Percentiles rank a stretch among this genome's conserved stretches.
Evolutionary conservation across 1,284 basidiomycete species (phyloP).

Genomic region (Cutaneotrichosporon mucoides): DNA sequence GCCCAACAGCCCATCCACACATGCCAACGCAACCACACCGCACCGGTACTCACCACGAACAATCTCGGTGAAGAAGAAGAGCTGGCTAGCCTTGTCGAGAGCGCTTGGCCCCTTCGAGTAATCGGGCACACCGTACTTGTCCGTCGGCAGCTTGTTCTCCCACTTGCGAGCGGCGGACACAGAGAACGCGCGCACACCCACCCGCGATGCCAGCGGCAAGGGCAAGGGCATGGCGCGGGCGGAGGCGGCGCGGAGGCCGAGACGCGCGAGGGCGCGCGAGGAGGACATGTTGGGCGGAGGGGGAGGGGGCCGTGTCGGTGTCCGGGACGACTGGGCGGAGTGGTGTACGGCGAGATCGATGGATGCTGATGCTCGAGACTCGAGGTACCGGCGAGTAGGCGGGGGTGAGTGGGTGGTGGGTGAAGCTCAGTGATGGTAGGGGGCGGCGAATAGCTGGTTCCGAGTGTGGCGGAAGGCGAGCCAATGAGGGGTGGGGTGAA

Average conservation of each 20-base stretch:
- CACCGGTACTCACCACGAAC: constrained; percentile 64
- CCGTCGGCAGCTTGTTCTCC: not conserved
- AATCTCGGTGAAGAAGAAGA: constrained; percentile 99
- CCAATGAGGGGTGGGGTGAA: no score
- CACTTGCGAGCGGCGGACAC: not conserved
- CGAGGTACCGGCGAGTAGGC: no score
- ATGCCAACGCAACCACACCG: no score
- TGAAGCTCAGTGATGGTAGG: no score
- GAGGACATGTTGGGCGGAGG: constrained; percentile 12
- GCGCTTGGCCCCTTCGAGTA: constrained; percentile 69
- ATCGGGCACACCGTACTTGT: constrained; percentile 26
- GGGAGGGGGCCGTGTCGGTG: not conserved
- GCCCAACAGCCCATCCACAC: no score
- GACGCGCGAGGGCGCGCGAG: constrained; percentile 16
- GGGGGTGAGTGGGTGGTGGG: no score
- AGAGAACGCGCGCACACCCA: constrained; percentile 12
- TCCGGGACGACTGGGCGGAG: not conserved
- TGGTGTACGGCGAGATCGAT: not conserved
- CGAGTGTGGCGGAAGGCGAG: no score
- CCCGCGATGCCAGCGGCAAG: not conserved
- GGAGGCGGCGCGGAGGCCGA: constrained; percentile 14
- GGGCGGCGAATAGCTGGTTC: no score
- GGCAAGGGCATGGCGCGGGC: not conserved
- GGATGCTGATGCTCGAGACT: no score
- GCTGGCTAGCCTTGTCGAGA: constrained; percentile 88